Base-by-base conservation (phyloP, 176 grass and related monocot genomes). In the Lolium perenne region DNA sequence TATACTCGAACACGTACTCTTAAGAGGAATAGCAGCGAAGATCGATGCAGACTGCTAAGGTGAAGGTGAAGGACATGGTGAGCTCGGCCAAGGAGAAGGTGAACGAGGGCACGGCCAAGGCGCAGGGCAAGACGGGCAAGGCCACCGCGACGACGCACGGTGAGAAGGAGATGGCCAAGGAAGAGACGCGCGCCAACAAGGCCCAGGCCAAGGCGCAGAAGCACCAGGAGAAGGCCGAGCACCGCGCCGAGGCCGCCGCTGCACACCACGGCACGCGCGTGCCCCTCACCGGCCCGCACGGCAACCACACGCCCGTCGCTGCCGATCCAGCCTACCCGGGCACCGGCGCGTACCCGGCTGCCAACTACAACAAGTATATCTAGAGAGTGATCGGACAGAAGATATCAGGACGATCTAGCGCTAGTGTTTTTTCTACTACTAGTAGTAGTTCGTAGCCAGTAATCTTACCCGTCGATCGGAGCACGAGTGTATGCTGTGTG, bases 171-270 rank as follows among this genome's bases (percentile, higher is more conserved):
- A 89, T 87, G 58, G 89, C 84, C 26, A 83, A 79, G 71, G 85
- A 94, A 41, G 76, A 58, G 38, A 80, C 64, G 79, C 76, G 56
- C 22, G 93, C 87, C 45, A 83, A 82, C 82, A 82, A 94, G 61
- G 85, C 76, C 17, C 78, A 88, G 54, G 93, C 93, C 82, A 67
- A 43, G 68, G 87, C 87, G 43, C 85, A 94, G 48, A 81, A 75
- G 78, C 87, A 94, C 90, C 87, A 86, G 82, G 90, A 94, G 90
- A 94, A 86, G 85, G 93, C 79, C 2, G 82, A 88, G 47, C 93
- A 91, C 84, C 89, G 81, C 17, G 89, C 87, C 56, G 55, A 74
- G 71, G 32, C 92, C 16, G 41, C 63, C 26, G 61, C 84, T 0
- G 87, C 65, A 4, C 59, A 64, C 83, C 82, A 74, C 78, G 79